A percentile compares a stretch with the other conserved stretches of the same genome.
Evolutionary conservation across 2,329 filamentous ascomycete genomes (phyloP).

Genomic region (Alternaria conjuncta): DNA sequence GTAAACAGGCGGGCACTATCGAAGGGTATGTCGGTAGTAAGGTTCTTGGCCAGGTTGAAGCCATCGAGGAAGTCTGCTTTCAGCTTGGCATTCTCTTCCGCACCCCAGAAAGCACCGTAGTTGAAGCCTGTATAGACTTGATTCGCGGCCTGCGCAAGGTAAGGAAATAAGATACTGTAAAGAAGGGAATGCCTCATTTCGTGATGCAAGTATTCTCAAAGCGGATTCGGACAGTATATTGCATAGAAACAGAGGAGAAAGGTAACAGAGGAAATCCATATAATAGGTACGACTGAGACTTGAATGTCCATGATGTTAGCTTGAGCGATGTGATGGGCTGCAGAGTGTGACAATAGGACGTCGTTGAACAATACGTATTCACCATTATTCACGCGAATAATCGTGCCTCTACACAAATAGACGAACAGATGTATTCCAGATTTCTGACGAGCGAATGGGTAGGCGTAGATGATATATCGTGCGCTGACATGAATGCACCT

Average conservation of each 20-base stretch:
- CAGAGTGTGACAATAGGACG: neutral
- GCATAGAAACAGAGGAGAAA: neutral
- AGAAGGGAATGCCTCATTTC: slow-evolving; percentile 10
- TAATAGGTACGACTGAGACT: neutral
- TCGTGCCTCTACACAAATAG: neutral
- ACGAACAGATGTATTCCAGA: neutral
- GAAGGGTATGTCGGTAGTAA: slow-evolving; percentile 60
- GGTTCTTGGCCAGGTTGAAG: slow-evolving; percentile 31
- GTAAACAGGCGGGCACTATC: slow-evolving; percentile 74
- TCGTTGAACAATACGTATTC: neutral
- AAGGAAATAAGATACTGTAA: slow-evolving; percentile 1
- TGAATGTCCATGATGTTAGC: neutral
- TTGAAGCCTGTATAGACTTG: slow-evolving; percentile 37
- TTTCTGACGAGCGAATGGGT: neutral
- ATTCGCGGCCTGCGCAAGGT: slow-evolving; percentile 16
- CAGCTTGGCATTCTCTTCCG: slow-evolving; percentile 19
- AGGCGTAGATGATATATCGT: neutral
- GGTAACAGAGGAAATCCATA: neutral
- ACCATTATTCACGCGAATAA: neutral
- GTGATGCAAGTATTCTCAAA: neutral
- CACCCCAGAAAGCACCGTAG: slow-evolving; percentile 36
- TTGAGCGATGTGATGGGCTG: neutral
- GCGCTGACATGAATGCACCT: neutral
- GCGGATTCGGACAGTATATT: neutral
- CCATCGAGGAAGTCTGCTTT: slow-evolving; percentile 30